phyloP scores from a whole-genome alignment of 129 eudicot species.

The Artemisia tridentata region DNA sequence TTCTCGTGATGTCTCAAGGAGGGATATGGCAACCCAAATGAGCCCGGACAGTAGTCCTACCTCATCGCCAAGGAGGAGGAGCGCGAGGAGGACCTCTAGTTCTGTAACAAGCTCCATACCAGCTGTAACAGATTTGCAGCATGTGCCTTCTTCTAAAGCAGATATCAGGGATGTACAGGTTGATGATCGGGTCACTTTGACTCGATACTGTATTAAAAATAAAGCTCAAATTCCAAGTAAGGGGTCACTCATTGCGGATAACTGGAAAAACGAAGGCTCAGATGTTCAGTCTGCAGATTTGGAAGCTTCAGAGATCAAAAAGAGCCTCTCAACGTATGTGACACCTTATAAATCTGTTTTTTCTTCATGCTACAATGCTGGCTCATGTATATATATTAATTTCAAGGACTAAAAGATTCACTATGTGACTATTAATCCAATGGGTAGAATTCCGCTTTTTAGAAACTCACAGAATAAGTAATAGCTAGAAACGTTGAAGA shows the following conservation, averaged over 20 bases:
- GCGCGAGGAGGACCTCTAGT: slow-evolving; percentile 33
- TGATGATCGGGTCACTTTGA: slow-evolving; percentile 71
- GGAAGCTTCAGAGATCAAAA: slow-evolving; percentile 59
- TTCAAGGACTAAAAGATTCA: no score
- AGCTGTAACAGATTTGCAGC: slow-evolving; percentile 43
- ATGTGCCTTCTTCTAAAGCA: slow-evolving; percentile 37
- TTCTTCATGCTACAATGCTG: neutral
- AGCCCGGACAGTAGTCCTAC: slow-evolving; percentile 74
- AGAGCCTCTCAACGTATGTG: slow-evolving; percentile 64
- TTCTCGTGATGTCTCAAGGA: slow-evolving; percentile 65
- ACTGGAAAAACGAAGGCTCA: slow-evolving; percentile 54
- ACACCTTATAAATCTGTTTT: neutral
- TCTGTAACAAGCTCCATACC: slow-evolving; percentile 39
- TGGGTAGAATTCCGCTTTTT: no score
- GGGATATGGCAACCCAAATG: slow-evolving; percentile 99
- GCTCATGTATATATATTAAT: no score
- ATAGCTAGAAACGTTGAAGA: no score
- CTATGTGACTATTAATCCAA: no score
- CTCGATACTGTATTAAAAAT: slow-evolving; percentile 57
- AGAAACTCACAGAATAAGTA: no score
- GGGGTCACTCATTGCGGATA: slow-evolving; percentile 45
- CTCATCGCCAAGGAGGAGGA: slow-evolving; percentile 46
- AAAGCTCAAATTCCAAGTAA: slow-evolving; percentile 33
- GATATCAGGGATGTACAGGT: slow-evolving; percentile 78
- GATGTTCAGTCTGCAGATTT: slow-evolving; percentile 46